Evolutionary conservation across 805 yeast genomes (phyloP).

Genomic region (Suhomyces vadensis): DNA sequence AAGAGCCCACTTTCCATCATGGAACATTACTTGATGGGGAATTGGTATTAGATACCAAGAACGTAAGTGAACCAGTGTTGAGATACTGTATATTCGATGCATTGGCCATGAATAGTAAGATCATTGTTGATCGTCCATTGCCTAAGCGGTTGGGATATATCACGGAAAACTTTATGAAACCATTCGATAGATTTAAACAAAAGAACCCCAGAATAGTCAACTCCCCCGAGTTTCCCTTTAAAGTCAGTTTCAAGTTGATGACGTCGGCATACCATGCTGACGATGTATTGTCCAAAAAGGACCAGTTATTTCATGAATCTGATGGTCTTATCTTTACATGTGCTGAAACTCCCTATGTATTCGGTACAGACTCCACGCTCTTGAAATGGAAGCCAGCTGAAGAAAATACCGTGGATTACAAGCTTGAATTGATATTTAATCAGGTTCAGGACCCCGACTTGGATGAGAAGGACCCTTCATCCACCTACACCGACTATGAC

Average conservation of each 20-base stretch:
- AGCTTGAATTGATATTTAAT: slow-evolving; percentile 62
- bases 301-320: slow-evolving; percentile 77
- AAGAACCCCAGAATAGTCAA: slow-evolving; percentile 71
- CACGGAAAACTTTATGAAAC: slow-evolving; percentile 75
- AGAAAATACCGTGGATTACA: slow-evolving; percentile 91
- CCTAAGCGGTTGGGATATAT: slow-evolving; percentile 86
- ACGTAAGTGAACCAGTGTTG: slow-evolving; percentile 49
- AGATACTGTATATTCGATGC: slow-evolving; percentile 91
- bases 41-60: slow-evolving; percentile 73
- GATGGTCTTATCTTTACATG: slow-evolving; percentile 96
- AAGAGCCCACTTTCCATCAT: slow-evolving; percentile 64
- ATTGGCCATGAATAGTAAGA: slow-evolving; percentile 74
- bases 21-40: slow-evolving; percentile 96
- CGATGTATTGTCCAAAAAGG: slow-evolving; percentile 70
- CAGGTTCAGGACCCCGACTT: slow-evolving; percentile 60
- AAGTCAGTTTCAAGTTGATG: slow-evolving; percentile 85
- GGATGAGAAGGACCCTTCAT: slow-evolving; percentile 64
- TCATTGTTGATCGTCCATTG: slow-evolving; percentile 67
- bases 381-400: slow-evolving; percentile 97
- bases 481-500: slow-evolving; percentile 80
- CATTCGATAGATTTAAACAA: slow-evolving; percentile 70
- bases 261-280: slow-evolving; percentile 75
- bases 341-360: slow-evolving; percentile 79
- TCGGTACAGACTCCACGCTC: slow-evolving; percentile 84
- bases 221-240: slow-evolving; percentile 71